These are phyloP conservation scores for Fagopyrum homotropicum DNA, from an alignment of 148 eudicot species.

Conservation along the genomic window DNA sequence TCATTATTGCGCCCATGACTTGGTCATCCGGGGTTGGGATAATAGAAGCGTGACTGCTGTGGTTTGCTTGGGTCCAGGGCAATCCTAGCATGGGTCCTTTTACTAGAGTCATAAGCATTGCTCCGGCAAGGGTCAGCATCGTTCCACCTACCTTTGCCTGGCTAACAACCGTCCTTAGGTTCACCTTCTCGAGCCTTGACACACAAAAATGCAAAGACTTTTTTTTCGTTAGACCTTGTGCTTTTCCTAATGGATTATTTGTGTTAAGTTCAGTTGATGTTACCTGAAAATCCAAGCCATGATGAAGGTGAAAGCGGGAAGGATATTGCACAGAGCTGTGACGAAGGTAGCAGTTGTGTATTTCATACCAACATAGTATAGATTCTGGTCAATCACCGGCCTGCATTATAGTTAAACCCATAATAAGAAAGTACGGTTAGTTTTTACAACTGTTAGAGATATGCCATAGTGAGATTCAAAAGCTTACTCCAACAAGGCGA, in stretches of 20 bases:
- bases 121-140: constrained; percentile 67
- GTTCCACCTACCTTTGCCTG: constrained; percentile 81
- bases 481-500: constrained; percentile 66
- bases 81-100: constrained; percentile 39
- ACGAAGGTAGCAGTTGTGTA: constrained; percentile 67
- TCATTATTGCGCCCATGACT: constrained; percentile 69
- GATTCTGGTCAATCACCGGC: constrained; percentile 81
- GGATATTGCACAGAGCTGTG: constrained; percentile 50
- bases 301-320: constrained; percentile 75
- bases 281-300: constrained; percentile 82
- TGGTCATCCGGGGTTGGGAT: constrained; percentile 23
- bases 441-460: neutral
- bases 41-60: neutral
- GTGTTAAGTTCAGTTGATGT: neutral
- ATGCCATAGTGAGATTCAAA: neutral
- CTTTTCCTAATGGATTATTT: too few relatives aligned
- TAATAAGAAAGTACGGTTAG: neutral
- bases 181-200: constrained; percentile 67
- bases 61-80: constrained; percentile 31
- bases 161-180: constrained; percentile 34
- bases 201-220: neutral
- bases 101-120: constrained; percentile 68
- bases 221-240: neutral
- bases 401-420: constrained; percentile 26
- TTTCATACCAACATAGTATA: constrained; percentile 66